Percentiles rank a stretch among this genome's conserved stretches.
These are phyloP conservation scores for Rhynchospora tenuis DNA, from an alignment of 176 grass and related monocot species.

Conservation along the genomic window DNA sequence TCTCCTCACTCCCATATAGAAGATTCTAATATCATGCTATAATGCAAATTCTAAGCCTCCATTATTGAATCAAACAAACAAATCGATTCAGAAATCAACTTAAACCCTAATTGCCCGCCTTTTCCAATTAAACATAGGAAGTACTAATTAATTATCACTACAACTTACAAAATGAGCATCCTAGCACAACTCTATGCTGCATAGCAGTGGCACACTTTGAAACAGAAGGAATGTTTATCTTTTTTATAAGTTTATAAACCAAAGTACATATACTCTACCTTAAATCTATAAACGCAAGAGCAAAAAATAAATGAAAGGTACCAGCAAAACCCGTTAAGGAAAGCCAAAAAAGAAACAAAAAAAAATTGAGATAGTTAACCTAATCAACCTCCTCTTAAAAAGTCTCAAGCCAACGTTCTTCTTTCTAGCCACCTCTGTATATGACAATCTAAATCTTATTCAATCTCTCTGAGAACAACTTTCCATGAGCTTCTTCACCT, in stretches of 20 bases:
- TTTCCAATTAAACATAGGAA: neutral
- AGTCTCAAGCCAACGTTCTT: neutral
- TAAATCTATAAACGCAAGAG: neutral
- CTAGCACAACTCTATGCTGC: neutral
- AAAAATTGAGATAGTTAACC: conserved; percentile 2
- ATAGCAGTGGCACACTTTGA: neutral
- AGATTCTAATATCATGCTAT: neutral
- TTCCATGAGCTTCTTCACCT: conserved; percentile 3
- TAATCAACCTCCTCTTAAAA: conserved; percentile 6
- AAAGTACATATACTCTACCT: conserved; percentile 8
- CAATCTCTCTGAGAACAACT: neutral
- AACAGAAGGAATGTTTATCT: neutral
- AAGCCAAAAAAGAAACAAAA: neutral
- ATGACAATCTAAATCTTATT: neutral
- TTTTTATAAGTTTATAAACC: conserved; percentile 1
- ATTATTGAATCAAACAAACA: neutral
- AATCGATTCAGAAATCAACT: neutral
- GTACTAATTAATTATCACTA: neutral
- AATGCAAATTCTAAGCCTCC: neutral
- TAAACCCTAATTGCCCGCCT: neutral
- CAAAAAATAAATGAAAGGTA: neutral
- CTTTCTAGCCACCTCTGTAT: neutral
- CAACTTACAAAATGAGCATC: neutral
- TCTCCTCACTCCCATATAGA: neutral
- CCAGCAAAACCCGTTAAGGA: conserved; percentile 1